Evolutionary conservation across 495 filamentous ascomycete species (phyloP).

Genomic region (Penicillium fimorum): DNA sequence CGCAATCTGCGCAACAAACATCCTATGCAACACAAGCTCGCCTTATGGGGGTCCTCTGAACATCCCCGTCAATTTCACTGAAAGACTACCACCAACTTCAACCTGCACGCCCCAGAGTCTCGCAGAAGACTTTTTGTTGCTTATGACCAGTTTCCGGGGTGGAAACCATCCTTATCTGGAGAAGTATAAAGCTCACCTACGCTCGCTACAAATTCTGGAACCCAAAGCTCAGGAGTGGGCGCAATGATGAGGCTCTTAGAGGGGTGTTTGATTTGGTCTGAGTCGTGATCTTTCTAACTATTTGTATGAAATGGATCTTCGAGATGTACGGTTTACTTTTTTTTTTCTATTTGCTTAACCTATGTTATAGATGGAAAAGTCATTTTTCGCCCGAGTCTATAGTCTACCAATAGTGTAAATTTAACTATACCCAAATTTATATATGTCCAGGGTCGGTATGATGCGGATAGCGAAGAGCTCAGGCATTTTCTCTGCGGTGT

Average conservation of each 20-base stretch:
- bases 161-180: constrained; percentile 42
- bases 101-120: constrained; percentile 29
- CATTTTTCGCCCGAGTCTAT: background rate
- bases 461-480: no score
- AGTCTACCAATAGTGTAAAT: background rate
- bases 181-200: constrained; percentile 36
- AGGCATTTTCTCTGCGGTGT: no score
- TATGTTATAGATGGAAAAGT: background rate
- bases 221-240: constrained; percentile 20
- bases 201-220: constrained; percentile 24
- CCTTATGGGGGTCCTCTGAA: constrained; percentile 20
- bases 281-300: background rate
- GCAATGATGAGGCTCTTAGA: constrained; percentile 12
- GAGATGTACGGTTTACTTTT: background rate
- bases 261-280: background rate
- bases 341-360: background rate
- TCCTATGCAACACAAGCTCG: constrained; percentile 33
- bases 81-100: constrained; percentile 12
- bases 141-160: constrained; percentile 39
- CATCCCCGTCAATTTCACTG: constrained; percentile 18
- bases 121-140: constrained; percentile 35
- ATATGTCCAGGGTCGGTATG: no score
- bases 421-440: background rate
- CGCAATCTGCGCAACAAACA: constrained; percentile 37
- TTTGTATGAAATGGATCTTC: background rate